These are phyloP conservation scores for Nepenthes mirabilis DNA, from an alignment of 148 eudicot genomes.

Conservation along the genomic window DNA sequence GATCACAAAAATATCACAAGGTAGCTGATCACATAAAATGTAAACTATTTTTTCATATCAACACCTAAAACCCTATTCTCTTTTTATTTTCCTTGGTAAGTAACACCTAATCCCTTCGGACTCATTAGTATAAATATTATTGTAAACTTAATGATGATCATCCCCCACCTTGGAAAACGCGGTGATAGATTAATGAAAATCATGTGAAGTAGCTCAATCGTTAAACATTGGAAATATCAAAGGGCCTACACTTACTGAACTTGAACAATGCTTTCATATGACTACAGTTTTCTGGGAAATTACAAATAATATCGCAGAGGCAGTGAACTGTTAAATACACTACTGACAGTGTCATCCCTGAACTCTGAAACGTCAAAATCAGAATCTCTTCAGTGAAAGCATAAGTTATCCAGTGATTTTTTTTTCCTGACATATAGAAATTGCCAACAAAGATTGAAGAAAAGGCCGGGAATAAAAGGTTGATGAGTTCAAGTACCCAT, in stretches of 20 bases:
- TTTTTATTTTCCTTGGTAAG: no score
- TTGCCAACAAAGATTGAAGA: conserved; percentile 1
- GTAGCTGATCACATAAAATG: no score
- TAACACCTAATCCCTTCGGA: no score
- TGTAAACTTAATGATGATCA: no score
- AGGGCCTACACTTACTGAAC: conserved; percentile 8
- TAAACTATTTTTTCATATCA: no score
- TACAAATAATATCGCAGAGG: neutral
- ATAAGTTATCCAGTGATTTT: conserved; percentile 3
- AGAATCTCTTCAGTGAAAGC: conserved; percentile 23
- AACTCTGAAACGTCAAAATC: conserved; percentile 51
- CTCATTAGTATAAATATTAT: no score
- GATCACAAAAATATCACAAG: no score
- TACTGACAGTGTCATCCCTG: conserved; percentile 18
- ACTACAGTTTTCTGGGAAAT: conserved; percentile 23
- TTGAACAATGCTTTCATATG: conserved; percentile 11
- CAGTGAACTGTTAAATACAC: conserved; percentile 4
- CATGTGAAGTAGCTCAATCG: neutral
- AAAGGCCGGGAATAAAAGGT: neutral
- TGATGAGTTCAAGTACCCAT: neutral
- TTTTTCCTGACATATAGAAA: conserved; percentile 8
- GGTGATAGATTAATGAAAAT: no score
- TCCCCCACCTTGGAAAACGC: no score
- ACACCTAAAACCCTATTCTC: no score
- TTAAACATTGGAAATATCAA: no score